These are phyloP conservation scores for Sambucus nigra DNA, from an alignment of 129 eudicot species.

Conservation along the genomic window DNA sequence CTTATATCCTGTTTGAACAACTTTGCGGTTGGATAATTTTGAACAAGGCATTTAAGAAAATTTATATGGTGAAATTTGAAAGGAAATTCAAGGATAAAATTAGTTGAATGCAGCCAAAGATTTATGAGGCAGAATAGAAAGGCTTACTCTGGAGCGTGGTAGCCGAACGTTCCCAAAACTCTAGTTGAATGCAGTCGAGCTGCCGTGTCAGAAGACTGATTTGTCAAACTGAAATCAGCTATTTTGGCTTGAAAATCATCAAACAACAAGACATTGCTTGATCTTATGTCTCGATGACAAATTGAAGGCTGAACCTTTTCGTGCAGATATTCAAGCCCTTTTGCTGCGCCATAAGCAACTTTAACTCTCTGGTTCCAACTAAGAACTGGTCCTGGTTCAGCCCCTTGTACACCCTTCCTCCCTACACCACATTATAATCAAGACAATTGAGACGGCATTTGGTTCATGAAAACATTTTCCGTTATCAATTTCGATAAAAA, in stretches of 20 bases:
- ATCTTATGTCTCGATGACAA: constrained; percentile 90
- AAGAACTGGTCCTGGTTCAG: constrained; percentile 92
- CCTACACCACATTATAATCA: constrained; percentile 48
- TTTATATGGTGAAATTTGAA: background rate
- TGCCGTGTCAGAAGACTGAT: constrained; percentile 86
- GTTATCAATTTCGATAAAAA: too few species aligned
- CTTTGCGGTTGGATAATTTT: background rate
- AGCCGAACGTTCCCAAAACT: constrained; percentile 92
- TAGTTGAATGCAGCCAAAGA: too few species aligned
- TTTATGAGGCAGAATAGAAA: constrained; percentile 2
- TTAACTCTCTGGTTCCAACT: constrained; percentile 87
- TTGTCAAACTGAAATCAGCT: constrained; percentile 85
- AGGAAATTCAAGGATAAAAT: background rate
- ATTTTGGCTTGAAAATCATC: constrained; percentile 79
- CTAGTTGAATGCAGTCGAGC: constrained; percentile 95
- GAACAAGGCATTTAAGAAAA: background rate
- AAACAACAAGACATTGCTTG: constrained; percentile 85
- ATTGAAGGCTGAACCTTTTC: constrained; percentile 89
- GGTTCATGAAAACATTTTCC: too few species aligned
- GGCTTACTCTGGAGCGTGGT: constrained; percentile 97
- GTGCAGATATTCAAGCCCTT: constrained; percentile 80
- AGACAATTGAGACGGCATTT: too few species aligned
- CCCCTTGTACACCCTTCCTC: constrained; percentile 93
- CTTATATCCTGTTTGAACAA: background rate
- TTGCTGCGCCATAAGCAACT: constrained; percentile 89